phyloP scores from a whole-genome alignment of 2,329 filamentous ascomycete genomes.

The Penicillium sp. region DNA sequence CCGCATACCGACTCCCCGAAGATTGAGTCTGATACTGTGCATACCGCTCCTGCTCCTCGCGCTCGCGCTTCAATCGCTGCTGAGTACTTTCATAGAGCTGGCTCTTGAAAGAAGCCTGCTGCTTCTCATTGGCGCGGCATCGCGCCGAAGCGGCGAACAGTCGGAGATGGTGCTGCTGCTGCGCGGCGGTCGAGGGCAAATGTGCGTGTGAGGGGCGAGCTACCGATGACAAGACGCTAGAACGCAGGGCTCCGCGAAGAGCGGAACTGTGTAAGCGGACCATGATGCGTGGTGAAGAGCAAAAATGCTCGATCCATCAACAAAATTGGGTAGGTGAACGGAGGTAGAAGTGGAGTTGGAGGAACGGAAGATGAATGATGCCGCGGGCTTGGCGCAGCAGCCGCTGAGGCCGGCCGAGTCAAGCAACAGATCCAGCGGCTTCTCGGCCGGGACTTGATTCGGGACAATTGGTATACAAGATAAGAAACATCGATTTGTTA shows the following conservation, averaged over 20 bases:
- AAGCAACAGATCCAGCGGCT: background rate
- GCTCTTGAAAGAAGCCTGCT: constrained; percentile 49
- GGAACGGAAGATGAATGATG: constrained; percentile 2
- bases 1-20: constrained; percentile 33
- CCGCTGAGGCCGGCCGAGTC: background rate
- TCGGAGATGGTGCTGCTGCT: constrained; percentile 1
- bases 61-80: constrained; percentile 53
- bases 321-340: background rate
- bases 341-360: background rate
- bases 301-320: background rate
- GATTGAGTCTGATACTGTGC: constrained; percentile 40
- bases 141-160: constrained; percentile 18
- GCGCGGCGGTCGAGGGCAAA: too few relatives aligned
- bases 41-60: constrained; percentile 50
- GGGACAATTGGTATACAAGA: too few relatives aligned
- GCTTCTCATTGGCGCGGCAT: constrained; percentile 23
- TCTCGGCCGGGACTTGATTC: background rate
- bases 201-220: constrained; percentile 5
- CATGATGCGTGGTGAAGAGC: constrained; percentile 14
- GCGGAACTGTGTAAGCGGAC: constrained; percentile 13
- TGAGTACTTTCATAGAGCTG: constrained; percentile 59
- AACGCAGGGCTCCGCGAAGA: constrained; percentile 16
- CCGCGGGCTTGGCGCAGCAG: constrained; percentile 8
- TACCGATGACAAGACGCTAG: constrained; percentile 8
- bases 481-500: too few relatives aligned